Base-by-base conservation (phyloP, 2,329 filamentous ascomycete genomes). In the Colletotrichum nymphaeae region DNA sequence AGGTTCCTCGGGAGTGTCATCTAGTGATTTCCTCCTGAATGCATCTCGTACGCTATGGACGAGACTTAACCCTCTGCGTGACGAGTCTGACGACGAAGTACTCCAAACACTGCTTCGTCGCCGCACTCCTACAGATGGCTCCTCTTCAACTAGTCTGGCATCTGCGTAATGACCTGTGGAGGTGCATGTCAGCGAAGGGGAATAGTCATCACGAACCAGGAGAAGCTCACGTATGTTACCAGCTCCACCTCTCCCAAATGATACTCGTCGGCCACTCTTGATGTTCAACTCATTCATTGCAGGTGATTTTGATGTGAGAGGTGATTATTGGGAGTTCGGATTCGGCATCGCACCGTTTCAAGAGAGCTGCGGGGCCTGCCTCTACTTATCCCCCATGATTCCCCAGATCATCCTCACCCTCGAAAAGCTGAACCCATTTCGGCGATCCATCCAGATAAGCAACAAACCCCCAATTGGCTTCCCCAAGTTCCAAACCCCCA, bases 161-260 rank as follows among this genome's bases (percentile, higher is more conserved):
- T 72, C 64, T 6, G 52, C 19, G 30, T 69, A 59, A n/a, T 58
- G 59, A 14, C 65, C 69, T 69, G n/a, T 12, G 22, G 22, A 65
- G 32, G 56, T 16, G 14, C 9, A 5, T 22, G 28, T 70, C 37
- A 70, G 64, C 26, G 8, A 16, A 46, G 7, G 19, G 9, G n/a
- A 9, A 12, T 1, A 8, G 14, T 24, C 49, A 16, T 24, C 28
- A 32, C 12, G 8, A 11, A 16, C 2, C 4, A 63, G 14, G 14
- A 30, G 16, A 52, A 35, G 35, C 65, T n/a, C 56, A 69, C 69
- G 65, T 53, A 69, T 72, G 22, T 72, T 72, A 6, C 59, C 69
- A 8, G 65, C 65, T n/a, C 65, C 69, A 5, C 69, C 65, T 37
- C 58, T 63, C 1, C 59, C 69, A 16, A 64, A 69, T 5, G 65